These are phyloP conservation scores for Cutaneotrichosporon curvatum DNA, from an alignment of 1,284 basidiomycete species.

Conservation along the genomic window DNA sequence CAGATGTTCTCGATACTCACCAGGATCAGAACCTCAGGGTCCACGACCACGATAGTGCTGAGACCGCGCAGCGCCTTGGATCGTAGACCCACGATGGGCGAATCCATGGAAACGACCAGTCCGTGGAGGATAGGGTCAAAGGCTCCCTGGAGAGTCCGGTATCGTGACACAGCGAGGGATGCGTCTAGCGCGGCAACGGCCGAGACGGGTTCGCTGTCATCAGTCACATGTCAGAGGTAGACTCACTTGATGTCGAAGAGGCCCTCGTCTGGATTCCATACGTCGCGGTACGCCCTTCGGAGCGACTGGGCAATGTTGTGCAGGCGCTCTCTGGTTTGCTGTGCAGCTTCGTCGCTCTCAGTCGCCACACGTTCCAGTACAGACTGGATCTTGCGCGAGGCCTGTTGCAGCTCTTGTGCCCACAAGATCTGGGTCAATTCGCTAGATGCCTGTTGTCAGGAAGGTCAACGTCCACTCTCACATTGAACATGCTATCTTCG, in stretches of 20 bases:
- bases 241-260: constrained; percentile 34
- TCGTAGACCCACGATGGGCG: constrained; percentile 73
- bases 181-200: constrained; percentile 22
- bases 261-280: constrained; percentile 30
- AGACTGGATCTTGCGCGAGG: constrained; percentile 20
- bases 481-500: constrained; percentile 33
- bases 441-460: constrained; percentile 20
- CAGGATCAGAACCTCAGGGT: constrained; percentile 68
- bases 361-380: constrained; percentile 26
- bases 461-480: constrained; percentile 5
- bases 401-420: constrained; percentile 33
- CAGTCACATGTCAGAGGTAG: background rate
- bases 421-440: constrained; percentile 33
- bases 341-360: constrained; percentile 22
- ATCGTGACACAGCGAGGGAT: constrained; percentile 65
- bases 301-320: constrained; percentile 20
- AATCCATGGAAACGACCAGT: constrained; percentile 67
- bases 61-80: constrained; percentile 83
- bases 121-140: constrained; percentile 71
- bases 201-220: constrained; percentile 28
- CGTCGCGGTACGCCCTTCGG: constrained; percentile 16
- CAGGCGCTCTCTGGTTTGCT: constrained; percentile 21
- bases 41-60: constrained; percentile 74
- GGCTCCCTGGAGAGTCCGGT: constrained; percentile 64
- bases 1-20: constrained; percentile 48